A percentile compares a stretch with the other conserved stretches of the same genome.
These are phyloP conservation scores for Carex arenaria DNA, from an alignment of 202 grass and related monocot species.

Conservation along the genomic window DNA sequence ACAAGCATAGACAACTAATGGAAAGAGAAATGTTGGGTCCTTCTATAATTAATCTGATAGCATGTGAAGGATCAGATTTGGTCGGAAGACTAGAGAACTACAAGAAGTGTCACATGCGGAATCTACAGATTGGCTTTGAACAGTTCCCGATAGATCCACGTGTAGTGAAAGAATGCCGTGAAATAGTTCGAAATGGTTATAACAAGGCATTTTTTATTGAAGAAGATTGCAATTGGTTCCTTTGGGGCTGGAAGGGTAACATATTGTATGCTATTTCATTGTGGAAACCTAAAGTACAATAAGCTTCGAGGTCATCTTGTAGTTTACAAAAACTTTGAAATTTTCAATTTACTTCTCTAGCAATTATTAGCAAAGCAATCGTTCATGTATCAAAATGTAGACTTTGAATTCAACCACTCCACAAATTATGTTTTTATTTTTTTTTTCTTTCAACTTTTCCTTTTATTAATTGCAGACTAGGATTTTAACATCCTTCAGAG, in stretches of 20 bases:
- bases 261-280: constrained; percentile 45
- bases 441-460: neutral
- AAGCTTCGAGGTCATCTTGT: neutral
- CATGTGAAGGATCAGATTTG: constrained; percentile 61
- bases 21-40: constrained; percentile 41
- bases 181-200: constrained; percentile 32
- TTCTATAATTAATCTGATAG: constrained; percentile 40
- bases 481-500: too few species aligned
- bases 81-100: constrained; percentile 44
- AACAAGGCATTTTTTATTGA: constrained; percentile 38
- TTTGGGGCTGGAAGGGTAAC: constrained; percentile 64
- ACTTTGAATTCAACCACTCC: too few species aligned
- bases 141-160: constrained; percentile 36
- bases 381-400: neutral
- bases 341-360: neutral
- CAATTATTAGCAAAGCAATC: neutral
- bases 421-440: neutral
- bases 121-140: constrained; percentile 29
- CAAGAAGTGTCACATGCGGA: constrained; percentile 42
- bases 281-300: constrained; percentile 33
- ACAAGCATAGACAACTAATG: constrained; percentile 32
- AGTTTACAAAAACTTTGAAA: neutral
- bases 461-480: too few species aligned
- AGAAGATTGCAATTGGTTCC: constrained; percentile 45
- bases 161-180: constrained; percentile 26